phyloP scores from a whole-genome alignment of 129 eudicot genomes.

The Centaurea solstitialis region DNA sequence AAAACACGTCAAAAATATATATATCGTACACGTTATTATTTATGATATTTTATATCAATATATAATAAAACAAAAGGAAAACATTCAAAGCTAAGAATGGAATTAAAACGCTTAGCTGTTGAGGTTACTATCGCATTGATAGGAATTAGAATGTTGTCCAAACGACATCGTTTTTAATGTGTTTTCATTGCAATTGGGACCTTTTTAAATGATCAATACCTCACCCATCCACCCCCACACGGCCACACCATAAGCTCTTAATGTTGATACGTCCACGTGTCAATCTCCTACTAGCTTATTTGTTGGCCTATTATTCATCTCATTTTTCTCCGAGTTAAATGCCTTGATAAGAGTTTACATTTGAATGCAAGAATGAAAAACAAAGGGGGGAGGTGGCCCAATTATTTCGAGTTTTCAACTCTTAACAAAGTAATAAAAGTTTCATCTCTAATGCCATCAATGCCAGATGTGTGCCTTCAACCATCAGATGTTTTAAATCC shows the following conservation, averaged over 20 bases:
- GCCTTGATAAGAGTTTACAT: neutral
- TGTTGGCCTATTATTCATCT: neutral
- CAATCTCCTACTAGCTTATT: neutral
- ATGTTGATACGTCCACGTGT: neutral
- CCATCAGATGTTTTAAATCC: no score
- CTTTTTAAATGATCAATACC: neutral
- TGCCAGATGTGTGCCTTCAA: neutral
- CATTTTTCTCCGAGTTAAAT: neutral
- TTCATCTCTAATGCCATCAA: no score
- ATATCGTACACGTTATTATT: neutral
- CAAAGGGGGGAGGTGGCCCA: neutral
- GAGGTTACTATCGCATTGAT: neutral
- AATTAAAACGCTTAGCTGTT: neutral
- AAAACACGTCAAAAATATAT: neutral
- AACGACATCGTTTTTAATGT: neutral
- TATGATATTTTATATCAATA: neutral
- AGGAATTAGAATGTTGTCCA: neutral
- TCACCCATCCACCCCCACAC: neutral
- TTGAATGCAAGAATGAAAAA: neutral
- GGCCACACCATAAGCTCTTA: neutral
- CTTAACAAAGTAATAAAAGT: neutral
- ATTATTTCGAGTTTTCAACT: neutral
- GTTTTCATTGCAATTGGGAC: neutral
- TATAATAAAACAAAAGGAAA: neutral
- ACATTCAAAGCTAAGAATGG: neutral